Conservation (phyloP, 768 basidiomycete species). For the Trametes sanguinea region DNA sequence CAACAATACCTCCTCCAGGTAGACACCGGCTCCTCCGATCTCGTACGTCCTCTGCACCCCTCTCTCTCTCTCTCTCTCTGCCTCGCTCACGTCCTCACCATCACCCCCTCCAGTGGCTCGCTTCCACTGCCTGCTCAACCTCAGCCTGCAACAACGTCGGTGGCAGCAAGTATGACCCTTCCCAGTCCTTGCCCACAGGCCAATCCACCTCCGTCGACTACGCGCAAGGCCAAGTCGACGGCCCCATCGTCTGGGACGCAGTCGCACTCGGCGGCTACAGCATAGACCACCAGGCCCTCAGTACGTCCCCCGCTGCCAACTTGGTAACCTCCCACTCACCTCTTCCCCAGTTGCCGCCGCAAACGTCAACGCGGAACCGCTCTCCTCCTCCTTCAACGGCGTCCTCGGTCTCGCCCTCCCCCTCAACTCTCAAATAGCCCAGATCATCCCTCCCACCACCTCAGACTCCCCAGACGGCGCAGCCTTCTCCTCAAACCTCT, state of each 20-base stretch:
- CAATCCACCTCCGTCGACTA: constrained; percentile 54
- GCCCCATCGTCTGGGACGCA: constrained; percentile 71
- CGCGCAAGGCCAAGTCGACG: constrained; percentile 57
- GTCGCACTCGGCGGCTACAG: constrained; percentile 58
- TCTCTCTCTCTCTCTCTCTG: constrained; percentile 1
- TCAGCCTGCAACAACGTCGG: constrained; percentile 48
- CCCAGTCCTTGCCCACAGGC: constrained; percentile 45
- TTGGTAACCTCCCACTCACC: not conserved
- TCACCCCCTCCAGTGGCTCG: constrained; percentile 60
- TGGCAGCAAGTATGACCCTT: constrained; percentile 59
- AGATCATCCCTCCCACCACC: constrained; percentile 48
- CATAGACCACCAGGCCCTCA: constrained; percentile 69
- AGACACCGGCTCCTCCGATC: constrained; percentile 82
- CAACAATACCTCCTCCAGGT: constrained; percentile 63
- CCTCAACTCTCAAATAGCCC: constrained; percentile 65
- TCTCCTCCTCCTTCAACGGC: constrained; percentile 59
- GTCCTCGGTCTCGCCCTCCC: constrained; percentile 79
- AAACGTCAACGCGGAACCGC: constrained; percentile 55
- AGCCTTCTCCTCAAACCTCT: constrained; percentile 66
- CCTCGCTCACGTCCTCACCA: not conserved
- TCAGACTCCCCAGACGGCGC: constrained; percentile 64
- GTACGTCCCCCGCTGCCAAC: constrained; percentile 39
- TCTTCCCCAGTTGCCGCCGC: constrained; percentile 55
- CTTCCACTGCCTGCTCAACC: constrained; percentile 63
- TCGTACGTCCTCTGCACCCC: constrained; percentile 47